Conservation (phyloP, 192 early-diverging fungal genomes). For the Phlyctochytrium planicorne region DNA sequence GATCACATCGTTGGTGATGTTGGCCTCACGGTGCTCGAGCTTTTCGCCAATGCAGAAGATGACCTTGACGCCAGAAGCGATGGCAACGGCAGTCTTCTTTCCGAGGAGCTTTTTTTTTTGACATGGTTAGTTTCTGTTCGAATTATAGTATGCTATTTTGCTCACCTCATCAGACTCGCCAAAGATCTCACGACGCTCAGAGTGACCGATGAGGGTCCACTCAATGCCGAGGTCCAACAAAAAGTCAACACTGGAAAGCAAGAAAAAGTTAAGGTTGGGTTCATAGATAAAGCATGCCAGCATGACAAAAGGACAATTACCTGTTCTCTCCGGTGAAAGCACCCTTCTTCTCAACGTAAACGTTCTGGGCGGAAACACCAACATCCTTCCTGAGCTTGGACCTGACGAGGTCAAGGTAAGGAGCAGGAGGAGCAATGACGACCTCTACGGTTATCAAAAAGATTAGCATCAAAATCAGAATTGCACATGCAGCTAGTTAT, state of each 20-base stretch:
- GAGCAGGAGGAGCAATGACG: conserved; percentile 91
- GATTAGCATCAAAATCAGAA: background rate
- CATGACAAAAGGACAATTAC: conserved; percentile 54
- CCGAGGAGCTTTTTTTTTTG: conserved; percentile 61
- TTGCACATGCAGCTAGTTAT: background rate
- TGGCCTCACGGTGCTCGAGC: conserved; percentile 88
- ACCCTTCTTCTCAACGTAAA: conserved; percentile 79
- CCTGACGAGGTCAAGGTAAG: conserved; percentile 84
- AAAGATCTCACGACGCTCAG: conserved; percentile 94
- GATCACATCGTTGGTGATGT: conserved; percentile 82
- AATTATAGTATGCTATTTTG: background rate
- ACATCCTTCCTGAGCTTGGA: conserved; percentile 76
- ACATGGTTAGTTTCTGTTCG: conserved; percentile 8
- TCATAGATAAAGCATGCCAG: conserved; percentile 76
- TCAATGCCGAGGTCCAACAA: conserved; percentile 92
- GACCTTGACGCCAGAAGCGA: conserved; percentile 85
- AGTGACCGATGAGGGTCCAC: conserved; percentile 99
- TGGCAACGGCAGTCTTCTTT: conserved; percentile 85
- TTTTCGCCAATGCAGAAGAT: conserved; percentile 97
- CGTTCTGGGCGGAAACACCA: conserved; percentile 95
- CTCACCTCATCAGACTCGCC: conserved; percentile 78
- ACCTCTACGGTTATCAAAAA: conserved; percentile 71
- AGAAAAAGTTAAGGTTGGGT: conserved; percentile 25
- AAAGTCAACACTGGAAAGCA: conserved; percentile 71
- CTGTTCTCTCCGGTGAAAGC: conserved; percentile 98